These are phyloP conservation scores for Polyplosphaeria fusca DNA, from an alignment of 495 filamentous ascomycete species.

Conservation along the genomic window DNA sequence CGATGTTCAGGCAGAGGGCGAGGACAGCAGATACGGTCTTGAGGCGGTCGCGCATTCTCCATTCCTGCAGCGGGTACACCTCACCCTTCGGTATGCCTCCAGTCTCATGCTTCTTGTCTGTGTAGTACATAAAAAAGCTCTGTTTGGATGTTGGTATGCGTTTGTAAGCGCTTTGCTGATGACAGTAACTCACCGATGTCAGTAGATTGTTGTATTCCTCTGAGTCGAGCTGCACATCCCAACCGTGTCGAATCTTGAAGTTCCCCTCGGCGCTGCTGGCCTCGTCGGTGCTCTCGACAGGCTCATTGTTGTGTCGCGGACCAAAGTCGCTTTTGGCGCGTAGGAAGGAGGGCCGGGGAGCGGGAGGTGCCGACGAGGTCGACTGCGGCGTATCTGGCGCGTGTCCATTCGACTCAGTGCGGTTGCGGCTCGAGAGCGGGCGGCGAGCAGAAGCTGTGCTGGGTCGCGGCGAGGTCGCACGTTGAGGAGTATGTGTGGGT, in stretches of 20 bases:
- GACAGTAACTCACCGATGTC: slow-evolving; percentile 57
- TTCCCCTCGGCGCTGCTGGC: slow-evolving; percentile 38
- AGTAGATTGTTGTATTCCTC: slow-evolving; percentile 55
- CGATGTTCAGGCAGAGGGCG: slow-evolving; percentile 92
- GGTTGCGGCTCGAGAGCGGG: slow-evolving; percentile 2
- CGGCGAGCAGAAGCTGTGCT: slow-evolving; percentile 10
- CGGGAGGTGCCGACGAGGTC: slow-evolving; percentile 1
- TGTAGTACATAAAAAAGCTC: slow-evolving; percentile 98
- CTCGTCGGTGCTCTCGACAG: slow-evolving; percentile 26
- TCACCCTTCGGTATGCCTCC: slow-evolving; percentile 80
- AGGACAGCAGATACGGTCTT: slow-evolving; percentile 96
- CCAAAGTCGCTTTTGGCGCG: slow-evolving; percentile 73
- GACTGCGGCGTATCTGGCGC: neutral
- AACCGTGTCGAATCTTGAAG: slow-evolving; percentile 56
- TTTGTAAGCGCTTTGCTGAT: slow-evolving; percentile 3
- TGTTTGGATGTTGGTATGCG: slow-evolving; percentile 46
- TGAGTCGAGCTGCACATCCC: slow-evolving; percentile 66
- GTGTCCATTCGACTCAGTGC: slow-evolving; percentile 22
- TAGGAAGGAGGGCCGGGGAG: slow-evolving; percentile 51
- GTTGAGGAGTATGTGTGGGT: slow-evolving; percentile 6
- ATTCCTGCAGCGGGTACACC: slow-evolving; percentile 72
- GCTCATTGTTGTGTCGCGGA: slow-evolving; percentile 36
- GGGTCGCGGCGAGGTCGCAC: slow-evolving; percentile 13
- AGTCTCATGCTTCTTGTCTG: slow-evolving; percentile 96
- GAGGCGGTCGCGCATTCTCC: slow-evolving; percentile 92